These are phyloP conservation scores for Globisporangium spiculum DNA, from an alignment of 352 stramenopile genomes.

Conservation along the genomic window DNA sequence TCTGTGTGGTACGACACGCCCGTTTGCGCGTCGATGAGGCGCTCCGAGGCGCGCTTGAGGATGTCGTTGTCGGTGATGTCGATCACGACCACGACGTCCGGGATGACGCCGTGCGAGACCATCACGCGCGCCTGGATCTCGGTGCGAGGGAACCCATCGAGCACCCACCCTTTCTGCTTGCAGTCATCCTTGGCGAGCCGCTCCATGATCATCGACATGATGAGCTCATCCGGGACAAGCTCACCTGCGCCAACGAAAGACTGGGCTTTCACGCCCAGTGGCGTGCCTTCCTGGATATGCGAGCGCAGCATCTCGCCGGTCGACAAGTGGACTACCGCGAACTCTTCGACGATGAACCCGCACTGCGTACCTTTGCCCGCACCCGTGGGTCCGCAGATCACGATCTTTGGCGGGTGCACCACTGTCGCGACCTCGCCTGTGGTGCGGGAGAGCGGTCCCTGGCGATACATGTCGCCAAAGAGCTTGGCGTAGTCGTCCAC, in stretches of 20 bases:
- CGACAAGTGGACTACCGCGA: constrained; percentile 90
- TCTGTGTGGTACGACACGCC: constrained; percentile 83
- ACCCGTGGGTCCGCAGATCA: constrained; percentile 90
- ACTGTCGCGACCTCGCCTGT: constrained; percentile 6
- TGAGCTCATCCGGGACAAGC: constrained; percentile 92
- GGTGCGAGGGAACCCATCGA: constrained; percentile 95
- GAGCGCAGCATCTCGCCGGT: constrained; percentile 92
- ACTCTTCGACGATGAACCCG: constrained; percentile 81
- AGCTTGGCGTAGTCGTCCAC: constrained; percentile 49
- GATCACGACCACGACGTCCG: constrained; percentile 90
- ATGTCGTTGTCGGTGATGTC: constrained; percentile 91
- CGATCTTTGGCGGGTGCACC: constrained; percentile 48
- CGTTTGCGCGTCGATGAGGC: constrained; percentile 76
- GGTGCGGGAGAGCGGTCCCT: constrained; percentile 22
- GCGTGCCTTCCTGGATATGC: constrained; percentile 67
- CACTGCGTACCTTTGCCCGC: constrained; percentile 96
- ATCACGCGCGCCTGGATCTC: constrained; percentile 90
- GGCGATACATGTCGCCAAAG: constrained; percentile 62
- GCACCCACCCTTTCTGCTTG: constrained; percentile 85
- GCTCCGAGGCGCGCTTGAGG: constrained; percentile 68
- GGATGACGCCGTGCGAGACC: constrained; percentile 57
- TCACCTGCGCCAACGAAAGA: constrained; percentile 82
- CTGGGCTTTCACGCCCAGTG: constrained; percentile 73
- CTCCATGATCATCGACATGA: constrained; percentile 84
- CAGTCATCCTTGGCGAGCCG: constrained; percentile 88